phyloP scores from a whole-genome alignment of 192 early-diverging fungal species.

The Gamsiella multidivaricata region DNA sequence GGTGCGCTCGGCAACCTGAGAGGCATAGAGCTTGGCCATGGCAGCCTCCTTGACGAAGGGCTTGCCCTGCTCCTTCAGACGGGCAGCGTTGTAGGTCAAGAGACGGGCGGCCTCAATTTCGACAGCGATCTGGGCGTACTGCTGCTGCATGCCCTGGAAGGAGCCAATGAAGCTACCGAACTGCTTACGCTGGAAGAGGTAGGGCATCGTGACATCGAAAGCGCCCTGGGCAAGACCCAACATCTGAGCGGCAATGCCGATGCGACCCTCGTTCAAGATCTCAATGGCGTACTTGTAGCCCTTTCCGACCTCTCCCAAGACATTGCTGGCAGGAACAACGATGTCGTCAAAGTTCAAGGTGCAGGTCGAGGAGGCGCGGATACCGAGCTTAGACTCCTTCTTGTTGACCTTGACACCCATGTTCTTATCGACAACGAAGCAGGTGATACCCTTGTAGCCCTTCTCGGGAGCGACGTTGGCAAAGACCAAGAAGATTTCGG shows the following conservation, averaged over 20 bases:
- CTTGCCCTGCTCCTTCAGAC: conserved; percentile 93
- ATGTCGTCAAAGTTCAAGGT: conserved; percentile 93
- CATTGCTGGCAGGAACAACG: conserved; percentile 84
- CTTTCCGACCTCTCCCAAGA: conserved; percentile 94
- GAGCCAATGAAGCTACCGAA: conserved; percentile 85
- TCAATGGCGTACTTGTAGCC: conserved; percentile 99
- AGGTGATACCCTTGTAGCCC: conserved; percentile 97
- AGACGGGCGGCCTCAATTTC: conserved; percentile 98
- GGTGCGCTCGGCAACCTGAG: conserved; percentile 92
- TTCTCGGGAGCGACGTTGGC: conserved; percentile 94
- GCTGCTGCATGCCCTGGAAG: conserved; percentile 83
- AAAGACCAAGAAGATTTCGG: conserved; percentile 97
- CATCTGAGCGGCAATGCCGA: conserved; percentile 99
- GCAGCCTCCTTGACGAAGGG: conserved; percentile 95
- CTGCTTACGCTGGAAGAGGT: conserved; percentile 96
- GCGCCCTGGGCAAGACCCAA: conserved; percentile 95
- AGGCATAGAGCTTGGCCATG: conserved; percentile 97
- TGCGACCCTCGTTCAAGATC: conserved; percentile 97
- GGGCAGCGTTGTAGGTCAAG: conserved; percentile 96
- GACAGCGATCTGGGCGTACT: conserved; percentile 81
- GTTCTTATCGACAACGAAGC: conserved; percentile 94
- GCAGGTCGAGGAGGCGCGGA: conserved; percentile 96
- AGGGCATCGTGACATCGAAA: conserved; percentile 87
- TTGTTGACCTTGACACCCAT: conserved; percentile 93
- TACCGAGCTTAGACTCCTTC: conserved; percentile 98